Percentiles rank a stretch among this genome's conserved stretches.
phyloP scores from a whole-genome alignment of 2,329 filamentous ascomycete genomes.

The Coniochaeta sp. region DNA sequence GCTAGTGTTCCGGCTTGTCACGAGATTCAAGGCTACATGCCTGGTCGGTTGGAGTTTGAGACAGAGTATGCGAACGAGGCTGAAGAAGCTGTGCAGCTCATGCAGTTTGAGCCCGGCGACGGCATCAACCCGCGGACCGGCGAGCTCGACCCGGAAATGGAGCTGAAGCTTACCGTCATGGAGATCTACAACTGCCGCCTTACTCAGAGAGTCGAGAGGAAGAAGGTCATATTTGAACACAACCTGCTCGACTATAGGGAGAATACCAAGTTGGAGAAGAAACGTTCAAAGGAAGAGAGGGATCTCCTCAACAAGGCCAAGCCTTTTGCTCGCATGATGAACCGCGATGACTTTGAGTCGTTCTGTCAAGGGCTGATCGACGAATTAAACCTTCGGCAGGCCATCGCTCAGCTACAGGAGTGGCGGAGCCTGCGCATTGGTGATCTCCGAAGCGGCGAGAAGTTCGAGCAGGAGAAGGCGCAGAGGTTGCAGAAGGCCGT shows the following conservation, averaged over 20 bases:
- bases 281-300: conserved; percentile 88
- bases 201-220: conserved; percentile 84
- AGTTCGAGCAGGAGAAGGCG: conserved; percentile 86
- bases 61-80: conserved; percentile 97
- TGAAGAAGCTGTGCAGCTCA: conserved; percentile 94
- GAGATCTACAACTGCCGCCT: conserved; percentile 94
- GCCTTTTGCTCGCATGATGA: conserved; percentile 96
- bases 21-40: conserved; percentile 98
- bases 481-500: conserved; percentile 60
- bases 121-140: conserved; percentile 79
- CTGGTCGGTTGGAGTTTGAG: conserved; percentile 92
- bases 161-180: conserved; percentile 96
- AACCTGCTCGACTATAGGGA: conserved; percentile 89
- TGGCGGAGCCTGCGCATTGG: conserved; percentile 83
- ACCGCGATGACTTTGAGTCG: conserved; percentile 78
- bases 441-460: conserved; percentile 78
- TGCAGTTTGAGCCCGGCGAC: conserved; percentile 96
- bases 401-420: conserved; percentile 85
- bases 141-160: conserved; percentile 89
- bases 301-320: conserved; percentile 91
- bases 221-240: conserved; percentile 96
- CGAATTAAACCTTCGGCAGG: conserved; percentile 84
- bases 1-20: conserved; percentile 93
- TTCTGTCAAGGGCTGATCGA: conserved; percentile 81
- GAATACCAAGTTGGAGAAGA: conserved; percentile 85